Evolutionary conservation across 2,329 filamentous ascomycete species (phyloP).

Genomic region (Corinectria fuckeliana): DNA sequence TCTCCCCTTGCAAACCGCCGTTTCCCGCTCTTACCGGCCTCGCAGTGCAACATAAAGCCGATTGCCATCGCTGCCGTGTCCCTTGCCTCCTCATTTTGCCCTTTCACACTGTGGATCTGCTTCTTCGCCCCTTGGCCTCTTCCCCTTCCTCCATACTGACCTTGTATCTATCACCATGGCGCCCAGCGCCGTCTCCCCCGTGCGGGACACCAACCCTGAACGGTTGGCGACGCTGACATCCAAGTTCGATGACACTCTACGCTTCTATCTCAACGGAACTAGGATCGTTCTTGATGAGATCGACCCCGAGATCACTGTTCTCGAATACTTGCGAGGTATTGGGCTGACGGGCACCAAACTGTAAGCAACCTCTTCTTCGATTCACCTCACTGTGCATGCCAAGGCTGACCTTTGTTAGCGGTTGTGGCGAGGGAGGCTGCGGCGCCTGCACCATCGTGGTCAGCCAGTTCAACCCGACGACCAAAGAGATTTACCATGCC

Average conservation of each 20-base stretch:
- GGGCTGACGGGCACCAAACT: slow-evolving; percentile 95
- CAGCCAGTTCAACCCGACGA: slow-evolving; percentile 92
- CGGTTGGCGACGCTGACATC: slow-evolving; percentile 64
- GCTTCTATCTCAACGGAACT: slow-evolving; percentile 95
- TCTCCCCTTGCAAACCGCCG: slow-evolving; percentile 1
- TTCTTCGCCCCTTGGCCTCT: neutral
- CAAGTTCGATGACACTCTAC: slow-evolving; percentile 82
- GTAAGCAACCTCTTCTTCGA: slow-evolving; percentile 41
- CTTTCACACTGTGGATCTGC: neutral
- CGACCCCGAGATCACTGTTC: slow-evolving; percentile 88
- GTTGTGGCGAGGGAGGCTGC: slow-evolving; percentile 95
- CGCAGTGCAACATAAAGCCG: slow-evolving; percentile 10
- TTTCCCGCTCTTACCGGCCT: slow-evolving; percentile 2
- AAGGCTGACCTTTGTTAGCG: slow-evolving; percentile 50
- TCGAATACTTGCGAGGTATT: slow-evolving; percentile 92
- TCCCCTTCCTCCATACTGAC: neutral
- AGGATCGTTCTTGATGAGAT: slow-evolving; percentile 84
- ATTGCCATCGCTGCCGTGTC: neutral
- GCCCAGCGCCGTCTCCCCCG: slow-evolving; percentile 60
- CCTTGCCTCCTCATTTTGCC: neutral
- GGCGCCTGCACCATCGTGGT: slow-evolving; percentile 96
- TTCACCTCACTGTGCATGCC: slow-evolving; percentile 3
- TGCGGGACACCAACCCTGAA: slow-evolving; percentile 46
- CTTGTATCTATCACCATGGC: slow-evolving; percentile 52
- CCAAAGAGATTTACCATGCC: slow-evolving; percentile 91